Evolutionary conservation across 257 asterid genomes (phyloP), one percentile per base, ranked within the genome.

Genomic region (Nicotiana tomentosiformis): DNA sequence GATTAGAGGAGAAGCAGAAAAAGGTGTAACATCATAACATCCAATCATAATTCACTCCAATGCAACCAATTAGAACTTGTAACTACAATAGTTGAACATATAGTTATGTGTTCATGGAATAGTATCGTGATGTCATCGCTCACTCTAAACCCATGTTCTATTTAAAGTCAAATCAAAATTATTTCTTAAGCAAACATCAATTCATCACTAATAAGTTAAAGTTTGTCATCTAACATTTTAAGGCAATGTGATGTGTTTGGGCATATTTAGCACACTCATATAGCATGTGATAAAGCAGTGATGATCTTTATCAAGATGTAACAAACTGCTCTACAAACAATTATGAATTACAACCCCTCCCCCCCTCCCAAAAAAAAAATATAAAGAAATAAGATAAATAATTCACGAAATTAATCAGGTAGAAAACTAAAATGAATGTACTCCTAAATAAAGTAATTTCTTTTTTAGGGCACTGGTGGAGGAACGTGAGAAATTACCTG

Each of bases 401-500:
- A 20, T 20, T 23, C 26, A 23, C 32, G 62, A 67, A 79, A n/a
- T 33, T 26, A 37, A 74, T 66, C 57, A 69, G 18, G 53, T 20
- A 70, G n/a, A 5, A 37, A 39, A 5, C 20, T 1, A 2, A 20
- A 46, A 70, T 20, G 11, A 3, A 43, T 20, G 11, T 43, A 70
- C 20, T 43, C 33, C 11, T 74, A 26, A 23, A 23, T 1, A 20
- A 74, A 14, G 80, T 26, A 76, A 7, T 26, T 49, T 15, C 32
- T 20, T 32, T 20, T 32, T 51, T 1, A 30, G 16, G 60, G 64
- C 39, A 49, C 33, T 74, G 39, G 4, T 74, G 3, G 29, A 76
- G 43, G 26, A 14, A 76, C 43, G 53, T 29, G 46, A 26, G 80
- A 82, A 49, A 69, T 78, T 90, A 94, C 98, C 97, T 94, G 89